phyloP scores from a whole-genome alignment of 2,329 filamentous ascomycete genomes.

The Spiromastix sp. region DNA sequence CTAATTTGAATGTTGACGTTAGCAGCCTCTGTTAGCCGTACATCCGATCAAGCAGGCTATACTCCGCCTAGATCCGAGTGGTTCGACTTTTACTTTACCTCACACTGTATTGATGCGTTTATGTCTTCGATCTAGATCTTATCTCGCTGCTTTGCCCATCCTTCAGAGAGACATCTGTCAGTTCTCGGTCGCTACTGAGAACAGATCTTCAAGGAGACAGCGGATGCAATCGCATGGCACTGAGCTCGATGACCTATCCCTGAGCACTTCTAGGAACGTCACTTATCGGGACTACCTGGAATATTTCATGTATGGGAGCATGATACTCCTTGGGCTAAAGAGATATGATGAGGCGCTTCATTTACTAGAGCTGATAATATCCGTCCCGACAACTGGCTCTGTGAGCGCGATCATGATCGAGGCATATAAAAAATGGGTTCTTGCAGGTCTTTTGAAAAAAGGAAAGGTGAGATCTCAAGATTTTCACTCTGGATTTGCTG shows the following conservation, averaged over 20 bases:
- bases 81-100: slow-evolving; percentile 33
- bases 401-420: slow-evolving; percentile 74
- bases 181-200: slow-evolving; percentile 24
- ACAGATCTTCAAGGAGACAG: slow-evolving; percentile 15
- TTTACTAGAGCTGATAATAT: slow-evolving; percentile 55
- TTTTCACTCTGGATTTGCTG: not conserved
- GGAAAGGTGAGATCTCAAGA: slow-evolving; percentile 42
- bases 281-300: slow-evolving; percentile 42
- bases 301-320: slow-evolving; percentile 56
- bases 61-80: slow-evolving; percentile 33
- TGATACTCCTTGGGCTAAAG: slow-evolving; percentile 51
- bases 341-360: slow-evolving; percentile 54
- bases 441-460: slow-evolving; percentile 61
- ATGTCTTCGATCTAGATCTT: slow-evolving; percentile 33
- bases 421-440: slow-evolving; percentile 83
- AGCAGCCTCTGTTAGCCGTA: slow-evolving; percentile 29
- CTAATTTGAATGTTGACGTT: slow-evolving; percentile 4
- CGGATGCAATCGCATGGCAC: too few relatives aligned
- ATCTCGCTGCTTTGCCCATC: slow-evolving; percentile 29
- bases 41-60: slow-evolving; percentile 33
- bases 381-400: slow-evolving; percentile 53
- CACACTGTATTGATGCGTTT: slow-evolving; percentile 32
- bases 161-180: slow-evolving; percentile 33
- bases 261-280: slow-evolving; percentile 26
- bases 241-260: too few relatives aligned